These are phyloP conservation scores for Dacryopinax primogenitus DNA, from an alignment of 768 basidiomycete genomes.

Conservation along the genomic window DNA sequence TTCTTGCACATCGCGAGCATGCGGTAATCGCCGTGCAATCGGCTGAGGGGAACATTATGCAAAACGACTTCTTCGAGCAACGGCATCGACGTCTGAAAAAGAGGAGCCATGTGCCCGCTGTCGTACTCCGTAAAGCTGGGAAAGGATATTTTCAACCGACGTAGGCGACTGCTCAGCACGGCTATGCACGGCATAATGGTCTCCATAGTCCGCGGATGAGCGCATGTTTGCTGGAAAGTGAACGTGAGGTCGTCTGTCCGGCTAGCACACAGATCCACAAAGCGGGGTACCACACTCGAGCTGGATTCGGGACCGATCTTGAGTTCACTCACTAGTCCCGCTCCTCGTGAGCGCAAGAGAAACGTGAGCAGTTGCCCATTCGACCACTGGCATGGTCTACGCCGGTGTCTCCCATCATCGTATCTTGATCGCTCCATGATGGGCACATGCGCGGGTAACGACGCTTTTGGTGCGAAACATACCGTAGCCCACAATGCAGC, in stretches of 20 bases:
- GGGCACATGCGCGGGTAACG: background rate
- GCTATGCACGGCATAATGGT: background rate
- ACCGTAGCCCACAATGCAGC: conserved; percentile 1
- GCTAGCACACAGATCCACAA: background rate
- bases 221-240: background rate
- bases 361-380: background rate
- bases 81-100: background rate
- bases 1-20: background rate
- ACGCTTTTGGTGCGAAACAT: background rate
- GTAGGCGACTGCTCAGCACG: background rate
- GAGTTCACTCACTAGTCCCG: background rate
- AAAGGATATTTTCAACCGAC: background rate
- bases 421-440: background rate
- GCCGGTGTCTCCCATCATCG: background rate
- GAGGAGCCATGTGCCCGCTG: background rate
- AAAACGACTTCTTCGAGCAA: background rate
- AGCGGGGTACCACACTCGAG: background rate
- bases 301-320: background rate
- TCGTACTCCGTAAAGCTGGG: background rate
- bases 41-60: background rate
- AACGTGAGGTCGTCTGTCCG: conserved; percentile 1
- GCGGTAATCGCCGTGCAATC: background rate
- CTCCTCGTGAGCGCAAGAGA: background rate
- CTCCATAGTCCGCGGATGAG: background rate
- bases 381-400: background rate